Percentiles rank a stretch among this genome's conserved stretches.
Conservation (phyloP, 768 basidiomycete species). For the Boletus insuetus region DNA sequence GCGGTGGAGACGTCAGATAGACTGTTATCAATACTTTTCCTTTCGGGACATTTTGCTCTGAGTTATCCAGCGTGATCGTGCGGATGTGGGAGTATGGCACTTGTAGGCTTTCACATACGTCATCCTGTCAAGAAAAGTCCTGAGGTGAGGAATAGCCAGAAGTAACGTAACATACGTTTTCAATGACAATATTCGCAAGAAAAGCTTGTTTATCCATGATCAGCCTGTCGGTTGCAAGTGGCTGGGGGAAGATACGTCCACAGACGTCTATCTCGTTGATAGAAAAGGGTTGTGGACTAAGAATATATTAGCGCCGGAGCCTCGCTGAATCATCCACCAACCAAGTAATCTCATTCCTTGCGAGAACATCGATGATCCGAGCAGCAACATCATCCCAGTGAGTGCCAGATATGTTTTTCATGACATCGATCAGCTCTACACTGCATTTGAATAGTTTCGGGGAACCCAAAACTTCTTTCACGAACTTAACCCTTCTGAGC, state of each 20-base stretch:
- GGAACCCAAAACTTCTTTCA: conserved; percentile 49
- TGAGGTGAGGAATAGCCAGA: neutral
- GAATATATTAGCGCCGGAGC: conserved; percentile 3
- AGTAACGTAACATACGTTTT: conserved; percentile 12
- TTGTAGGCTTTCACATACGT: conserved; percentile 50
- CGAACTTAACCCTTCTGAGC: conserved; percentile 42
- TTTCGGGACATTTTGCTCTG: conserved; percentile 16
- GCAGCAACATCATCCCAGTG: conserved; percentile 55
- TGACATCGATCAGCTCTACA: conserved; percentile 36
- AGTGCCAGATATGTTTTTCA: conserved; percentile 40
- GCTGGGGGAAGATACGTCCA: conserved; percentile 32
- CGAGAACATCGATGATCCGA: conserved; percentile 47
- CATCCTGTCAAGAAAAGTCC: conserved; percentile 37
- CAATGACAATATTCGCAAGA: conserved; percentile 44
- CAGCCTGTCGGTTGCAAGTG: conserved; percentile 43
- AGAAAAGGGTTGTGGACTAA: conserved; percentile 61
- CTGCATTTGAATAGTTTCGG: conserved; percentile 37
- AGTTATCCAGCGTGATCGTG: conserved; percentile 25
- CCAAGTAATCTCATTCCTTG: conserved; percentile 46
- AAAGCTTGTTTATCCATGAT: conserved; percentile 52
- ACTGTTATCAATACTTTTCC: conserved; percentile 29
- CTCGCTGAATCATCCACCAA: conserved; percentile 31
- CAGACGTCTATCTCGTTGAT: conserved; percentile 39
- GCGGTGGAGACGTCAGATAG: conserved; percentile 36
- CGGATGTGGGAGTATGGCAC: conserved; percentile 39